These are phyloP conservation scores for Lachnellula cervina DNA, from an alignment of 2,329 filamentous ascomycete species.

Conservation along the genomic window DNA sequence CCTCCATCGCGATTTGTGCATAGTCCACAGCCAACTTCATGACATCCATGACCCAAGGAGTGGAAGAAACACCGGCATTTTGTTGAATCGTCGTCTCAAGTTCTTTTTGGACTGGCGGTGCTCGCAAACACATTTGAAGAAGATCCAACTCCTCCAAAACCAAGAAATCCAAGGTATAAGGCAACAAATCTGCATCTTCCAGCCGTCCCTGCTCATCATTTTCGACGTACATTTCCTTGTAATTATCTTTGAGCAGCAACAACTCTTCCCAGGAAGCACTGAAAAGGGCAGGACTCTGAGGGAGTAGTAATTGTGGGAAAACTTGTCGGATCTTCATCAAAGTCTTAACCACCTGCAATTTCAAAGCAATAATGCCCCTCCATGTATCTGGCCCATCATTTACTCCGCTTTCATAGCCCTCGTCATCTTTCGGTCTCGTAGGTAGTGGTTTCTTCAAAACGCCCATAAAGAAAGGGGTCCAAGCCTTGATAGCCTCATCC, in stretches of 20 bases:
- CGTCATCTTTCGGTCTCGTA: conserved; percentile 45
- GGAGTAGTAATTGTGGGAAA: conserved; percentile 75
- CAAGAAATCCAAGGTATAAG: conserved; percentile 90
- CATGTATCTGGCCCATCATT: conserved; percentile 60
- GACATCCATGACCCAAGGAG: conserved; percentile 80
- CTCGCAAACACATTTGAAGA: conserved; percentile 83
- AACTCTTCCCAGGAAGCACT: conserved; percentile 87
- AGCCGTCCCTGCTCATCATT: conserved; percentile 81
- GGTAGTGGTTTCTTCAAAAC: conserved; percentile 73
- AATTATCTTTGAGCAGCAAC: conserved; percentile 63
- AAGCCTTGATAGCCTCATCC: conserved; percentile 74
- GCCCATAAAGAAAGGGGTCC: conserved; percentile 85
- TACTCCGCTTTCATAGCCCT: conserved; percentile 51
- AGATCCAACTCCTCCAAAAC: conserved; percentile 93
- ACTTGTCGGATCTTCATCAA: conserved; percentile 82
- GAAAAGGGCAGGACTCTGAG: conserved; percentile 80
- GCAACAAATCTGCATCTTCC: conserved; percentile 85
- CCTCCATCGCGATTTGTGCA: conserved; percentile 84
- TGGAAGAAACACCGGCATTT: conserved; percentile 54
- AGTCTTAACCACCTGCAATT: conserved; percentile 91
- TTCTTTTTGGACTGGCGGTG: conserved; percentile 81
- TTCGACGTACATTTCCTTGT: conserved; percentile 80
- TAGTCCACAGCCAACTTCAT: conserved; percentile 82
- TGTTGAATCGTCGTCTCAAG: conserved; percentile 72
- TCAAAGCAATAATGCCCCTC: conserved; percentile 79